Percentiles rank a stretch among this genome's conserved stretches.
phyloP scores from a whole-genome alignment of 2,329 filamentous ascomycete species.

The Cladorrhinum sp. region DNA sequence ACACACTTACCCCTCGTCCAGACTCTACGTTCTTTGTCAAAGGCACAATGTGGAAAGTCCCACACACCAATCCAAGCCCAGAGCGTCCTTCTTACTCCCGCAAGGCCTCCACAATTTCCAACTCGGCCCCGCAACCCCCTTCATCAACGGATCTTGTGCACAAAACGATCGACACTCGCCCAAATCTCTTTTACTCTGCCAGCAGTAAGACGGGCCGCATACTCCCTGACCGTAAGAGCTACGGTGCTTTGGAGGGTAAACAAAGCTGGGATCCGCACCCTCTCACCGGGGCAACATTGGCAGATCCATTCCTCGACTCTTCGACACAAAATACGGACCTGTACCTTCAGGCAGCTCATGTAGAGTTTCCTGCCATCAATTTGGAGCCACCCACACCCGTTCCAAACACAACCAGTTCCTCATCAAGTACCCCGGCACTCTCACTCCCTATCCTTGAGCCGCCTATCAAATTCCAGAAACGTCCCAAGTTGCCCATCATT shows the following conservation, averaged over 20 bases:
- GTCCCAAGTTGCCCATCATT: background rate
- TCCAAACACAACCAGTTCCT: background rate
- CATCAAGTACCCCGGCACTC: background rate
- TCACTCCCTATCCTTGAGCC: background rate
- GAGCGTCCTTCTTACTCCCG: background rate
- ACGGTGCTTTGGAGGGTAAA: conserved; percentile 4
- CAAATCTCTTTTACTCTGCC: conserved; percentile 10
- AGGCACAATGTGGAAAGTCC: conserved; percentile 15
- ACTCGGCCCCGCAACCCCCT: background rate
- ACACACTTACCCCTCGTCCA: conserved; percentile 1
- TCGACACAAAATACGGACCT: background rate
- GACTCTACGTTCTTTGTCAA: conserved; percentile 17
- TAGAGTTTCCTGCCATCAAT: background rate
- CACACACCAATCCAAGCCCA: background rate
- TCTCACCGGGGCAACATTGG: background rate
- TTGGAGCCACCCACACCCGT: background rate
- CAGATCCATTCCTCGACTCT: background rate
- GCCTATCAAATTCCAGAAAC: background rate
- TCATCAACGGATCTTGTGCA: conserved; percentile 11
- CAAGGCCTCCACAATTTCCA: background rate
- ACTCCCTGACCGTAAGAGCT: conserved; percentile 9
- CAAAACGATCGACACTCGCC: conserved; percentile 3
- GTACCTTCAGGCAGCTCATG: background rate
- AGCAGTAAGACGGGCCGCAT: conserved; percentile 8
- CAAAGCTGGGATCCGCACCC: conserved; percentile 1